Conservation (phyloP, 2,329 filamentous ascomycete species). For the Gyromitra esculenta region DNA sequence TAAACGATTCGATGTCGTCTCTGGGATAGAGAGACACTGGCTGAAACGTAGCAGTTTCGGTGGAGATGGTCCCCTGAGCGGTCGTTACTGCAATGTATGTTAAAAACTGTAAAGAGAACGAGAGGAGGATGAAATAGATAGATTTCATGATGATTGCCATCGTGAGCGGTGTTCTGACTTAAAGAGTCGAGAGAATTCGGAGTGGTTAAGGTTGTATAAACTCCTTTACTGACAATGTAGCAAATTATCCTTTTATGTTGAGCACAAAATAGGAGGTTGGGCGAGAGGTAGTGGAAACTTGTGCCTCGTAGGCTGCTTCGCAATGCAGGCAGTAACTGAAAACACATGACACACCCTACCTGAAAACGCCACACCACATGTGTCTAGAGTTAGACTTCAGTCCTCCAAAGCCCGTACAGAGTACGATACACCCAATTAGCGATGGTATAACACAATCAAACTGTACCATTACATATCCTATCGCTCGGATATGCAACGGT, state of each 20-base stretch:
- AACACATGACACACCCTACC: too few species aligned
- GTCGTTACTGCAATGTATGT: neutral
- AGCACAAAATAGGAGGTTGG: conserved; percentile 5
- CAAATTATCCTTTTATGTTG: neutral
- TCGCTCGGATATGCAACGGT: too few species aligned
- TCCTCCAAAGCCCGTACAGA: too few species aligned
- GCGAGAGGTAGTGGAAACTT: too few species aligned
- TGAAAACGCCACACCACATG: too few species aligned
- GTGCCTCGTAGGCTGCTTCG: too few species aligned
- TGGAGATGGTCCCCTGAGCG: conserved; percentile 6
- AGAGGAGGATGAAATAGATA: conserved; percentile 28
- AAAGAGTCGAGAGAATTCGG: neutral
- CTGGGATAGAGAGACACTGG: neutral
- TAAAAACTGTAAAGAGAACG: conserved; percentile 27
- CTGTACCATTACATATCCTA: too few species aligned
- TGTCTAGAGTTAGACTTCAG: too few species aligned
- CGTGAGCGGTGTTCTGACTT: neutral
- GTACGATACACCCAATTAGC: too few species aligned
- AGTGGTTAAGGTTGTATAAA: conserved; percentile 9
- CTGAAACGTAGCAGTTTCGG: neutral
- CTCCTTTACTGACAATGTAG: neutral
- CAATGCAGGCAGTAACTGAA: too few species aligned
- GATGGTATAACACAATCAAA: too few species aligned
- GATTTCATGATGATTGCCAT: conserved; percentile 23
- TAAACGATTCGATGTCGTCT: conserved; percentile 8